Evolutionary conservation across 2,329 filamentous ascomycete genomes (phyloP).

Genomic region (Trichoderma pleuroti): DNA sequence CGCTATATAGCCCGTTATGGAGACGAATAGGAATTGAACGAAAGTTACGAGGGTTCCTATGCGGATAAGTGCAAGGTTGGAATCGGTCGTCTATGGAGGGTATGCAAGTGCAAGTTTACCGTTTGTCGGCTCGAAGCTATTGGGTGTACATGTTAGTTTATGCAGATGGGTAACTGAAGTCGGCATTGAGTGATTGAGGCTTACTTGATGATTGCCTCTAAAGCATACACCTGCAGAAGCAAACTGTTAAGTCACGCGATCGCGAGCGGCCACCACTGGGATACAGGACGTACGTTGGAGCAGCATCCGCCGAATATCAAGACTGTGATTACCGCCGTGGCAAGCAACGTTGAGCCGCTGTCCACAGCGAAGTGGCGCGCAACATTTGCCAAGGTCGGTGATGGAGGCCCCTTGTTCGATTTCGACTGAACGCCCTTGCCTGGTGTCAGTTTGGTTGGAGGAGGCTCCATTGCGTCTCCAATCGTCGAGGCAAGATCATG

Average conservation of each 20-base stretch:
- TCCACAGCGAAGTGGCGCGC: not conserved
- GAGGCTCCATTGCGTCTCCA: constrained; percentile 5
- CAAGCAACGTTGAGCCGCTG: constrained; percentile 40
- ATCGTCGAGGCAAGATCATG: not conserved
- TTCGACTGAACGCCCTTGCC: constrained; percentile 3
- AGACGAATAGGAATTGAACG: constrained; percentile 82
- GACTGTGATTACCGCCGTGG: constrained; percentile 64
- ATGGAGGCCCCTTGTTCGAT: not conserved
- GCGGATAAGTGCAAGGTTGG: constrained; percentile 13
- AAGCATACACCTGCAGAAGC: constrained; percentile 74
- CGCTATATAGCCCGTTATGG: constrained; percentile 70
- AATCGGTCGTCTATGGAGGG: not conserved
- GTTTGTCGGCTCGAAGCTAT: constrained; percentile 75
- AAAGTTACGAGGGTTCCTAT: constrained; percentile 81
- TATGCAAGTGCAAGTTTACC: constrained; percentile 47
- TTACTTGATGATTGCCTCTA: constrained; percentile 93
- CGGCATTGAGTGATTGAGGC: constrained; percentile 32
- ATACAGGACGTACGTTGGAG: constrained; percentile 65
- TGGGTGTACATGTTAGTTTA: not conserved
- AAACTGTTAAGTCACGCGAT: not conserved
- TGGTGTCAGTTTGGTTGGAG: constrained; percentile 1
- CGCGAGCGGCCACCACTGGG: not conserved
- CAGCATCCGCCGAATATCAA: constrained; percentile 96
- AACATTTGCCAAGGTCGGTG: not conserved
- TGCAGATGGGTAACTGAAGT: not conserved